Evolutionary conservation across 75 land plant species (phyloP).

Genomic region (Pseudotsuga menziesii): DNA sequence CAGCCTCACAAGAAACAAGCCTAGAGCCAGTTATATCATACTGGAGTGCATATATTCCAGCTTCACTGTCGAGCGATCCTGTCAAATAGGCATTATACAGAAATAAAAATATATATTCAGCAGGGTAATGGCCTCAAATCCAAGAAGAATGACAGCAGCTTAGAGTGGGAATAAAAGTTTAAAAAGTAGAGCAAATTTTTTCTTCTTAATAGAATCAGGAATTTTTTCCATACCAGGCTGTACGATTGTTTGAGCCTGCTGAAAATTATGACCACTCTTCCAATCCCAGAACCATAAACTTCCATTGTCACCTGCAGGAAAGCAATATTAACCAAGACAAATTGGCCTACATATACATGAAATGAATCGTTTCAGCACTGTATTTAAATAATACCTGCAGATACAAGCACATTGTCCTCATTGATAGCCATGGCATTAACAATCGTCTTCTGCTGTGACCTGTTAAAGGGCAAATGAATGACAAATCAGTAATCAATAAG

Average conservation of each 20-base stretch:
- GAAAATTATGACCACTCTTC: constrained; percentile 97
- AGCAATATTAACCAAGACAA: neutral
- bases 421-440: constrained; percentile 95
- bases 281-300: constrained; percentile 99
- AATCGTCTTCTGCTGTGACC: constrained; percentile 96
- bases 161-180: neutral
- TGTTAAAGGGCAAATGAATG: constrained; percentile 15
- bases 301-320: constrained; percentile 87
- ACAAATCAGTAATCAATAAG: no score
- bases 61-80: constrained; percentile 98
- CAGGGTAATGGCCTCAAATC: neutral
- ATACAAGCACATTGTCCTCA: constrained; percentile 90
- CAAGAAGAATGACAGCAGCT: neutral
- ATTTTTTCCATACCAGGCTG: constrained; percentile 73
- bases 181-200: neutral
- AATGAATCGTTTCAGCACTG: neutral
- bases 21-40: constrained; percentile 86
- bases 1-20: constrained; percentile 98
- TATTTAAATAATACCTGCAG: constrained; percentile 61
- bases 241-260: constrained; percentile 94
- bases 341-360: neutral
- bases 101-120: neutral
- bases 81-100: constrained; percentile 2
- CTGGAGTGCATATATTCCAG: constrained; percentile 88
- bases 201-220: neutral